Percentiles rank a stretch among this genome's conserved stretches.
Conservation (phyloP, 2,329 filamentous ascomycete species). For the Botrytis paeoniae region DNA sequence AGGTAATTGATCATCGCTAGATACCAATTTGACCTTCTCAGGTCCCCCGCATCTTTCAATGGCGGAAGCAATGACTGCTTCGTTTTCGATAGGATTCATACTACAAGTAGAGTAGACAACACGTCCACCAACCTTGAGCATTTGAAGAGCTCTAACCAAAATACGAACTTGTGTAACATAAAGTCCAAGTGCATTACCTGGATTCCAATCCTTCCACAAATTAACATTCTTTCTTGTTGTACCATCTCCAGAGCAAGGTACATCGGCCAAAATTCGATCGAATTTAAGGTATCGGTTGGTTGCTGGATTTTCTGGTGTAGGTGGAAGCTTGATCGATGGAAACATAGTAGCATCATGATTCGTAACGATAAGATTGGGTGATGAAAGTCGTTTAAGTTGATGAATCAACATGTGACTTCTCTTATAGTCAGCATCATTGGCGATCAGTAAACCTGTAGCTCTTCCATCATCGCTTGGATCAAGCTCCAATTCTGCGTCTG, state of each 20-base stretch:
- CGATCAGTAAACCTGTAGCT: conserved; percentile 86
- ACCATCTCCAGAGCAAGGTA: conserved; percentile 94
- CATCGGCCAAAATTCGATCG: conserved; percentile 92
- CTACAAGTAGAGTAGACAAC: conserved; percentile 98
- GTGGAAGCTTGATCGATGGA: conserved; percentile 82
- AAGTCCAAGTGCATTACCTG: conserved; percentile 81
- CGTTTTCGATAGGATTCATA: conserved; percentile 98
- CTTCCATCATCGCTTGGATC: conserved; percentile 74
- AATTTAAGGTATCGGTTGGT: conserved; percentile 83
- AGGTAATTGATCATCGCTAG: conserved; percentile 75
- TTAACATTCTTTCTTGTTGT: conserved; percentile 90
- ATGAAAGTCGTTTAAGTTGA: conserved; percentile 94
- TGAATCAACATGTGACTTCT: conserved; percentile 96
- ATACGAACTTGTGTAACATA: conserved; percentile 87
- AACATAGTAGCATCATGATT: conserved; percentile 98
- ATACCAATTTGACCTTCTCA: conserved; percentile 77
- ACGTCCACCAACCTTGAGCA: conserved; percentile 91
- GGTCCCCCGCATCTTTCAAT: conserved; percentile 86
- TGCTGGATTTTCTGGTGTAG: conserved; percentile 52
- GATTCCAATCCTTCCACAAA: conserved; percentile 94
- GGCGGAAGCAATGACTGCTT: conserved; percentile 83
- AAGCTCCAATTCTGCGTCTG: conserved; percentile 45
- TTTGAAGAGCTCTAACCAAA: conserved; percentile 84
- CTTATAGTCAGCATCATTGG: conserved; percentile 96
- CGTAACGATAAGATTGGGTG: conserved; percentile 92